phyloP scores from a whole-genome alignment of 257 asterid genomes.

The Cinchona pubescens region DNA sequence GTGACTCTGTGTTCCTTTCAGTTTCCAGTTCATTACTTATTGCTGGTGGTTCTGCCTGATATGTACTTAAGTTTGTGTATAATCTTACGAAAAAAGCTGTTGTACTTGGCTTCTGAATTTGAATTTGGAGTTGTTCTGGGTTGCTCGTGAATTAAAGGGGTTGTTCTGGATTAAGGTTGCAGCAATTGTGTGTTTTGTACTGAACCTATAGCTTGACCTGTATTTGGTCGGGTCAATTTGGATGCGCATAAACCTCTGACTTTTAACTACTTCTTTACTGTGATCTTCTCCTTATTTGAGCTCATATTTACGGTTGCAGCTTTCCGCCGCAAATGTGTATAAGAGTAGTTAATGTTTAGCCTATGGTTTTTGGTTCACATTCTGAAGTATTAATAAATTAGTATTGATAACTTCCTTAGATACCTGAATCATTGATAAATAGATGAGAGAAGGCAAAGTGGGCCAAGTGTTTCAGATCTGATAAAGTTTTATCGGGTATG shows the following conservation, averaged over 20 bases:
- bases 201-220: background rate
- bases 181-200: background rate
- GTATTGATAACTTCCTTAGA: background rate
- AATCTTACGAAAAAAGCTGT: background rate
- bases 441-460: background rate
- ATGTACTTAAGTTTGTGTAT: background rate
- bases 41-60: background rate
- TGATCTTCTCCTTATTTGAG: background rate
- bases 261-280: background rate
- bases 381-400: background rate
- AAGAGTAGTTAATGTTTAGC: background rate
- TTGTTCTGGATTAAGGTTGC: background rate
- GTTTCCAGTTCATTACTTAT: background rate
- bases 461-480: background rate
- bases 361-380: background rate
- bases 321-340: too few species aligned
- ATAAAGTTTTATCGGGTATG: background rate
- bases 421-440: background rate
- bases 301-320: background rate
- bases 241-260: background rate
- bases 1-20: slow-evolving; percentile 29
- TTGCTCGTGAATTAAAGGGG: background rate
- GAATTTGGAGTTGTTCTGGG: background rate
- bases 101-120: background rate
- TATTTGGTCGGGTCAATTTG: background rate